These are phyloP conservation scores for Podospora anserina DNA, from an alignment of 495 filamentous ascomycete genomes.

Conservation along the genomic window DNA sequence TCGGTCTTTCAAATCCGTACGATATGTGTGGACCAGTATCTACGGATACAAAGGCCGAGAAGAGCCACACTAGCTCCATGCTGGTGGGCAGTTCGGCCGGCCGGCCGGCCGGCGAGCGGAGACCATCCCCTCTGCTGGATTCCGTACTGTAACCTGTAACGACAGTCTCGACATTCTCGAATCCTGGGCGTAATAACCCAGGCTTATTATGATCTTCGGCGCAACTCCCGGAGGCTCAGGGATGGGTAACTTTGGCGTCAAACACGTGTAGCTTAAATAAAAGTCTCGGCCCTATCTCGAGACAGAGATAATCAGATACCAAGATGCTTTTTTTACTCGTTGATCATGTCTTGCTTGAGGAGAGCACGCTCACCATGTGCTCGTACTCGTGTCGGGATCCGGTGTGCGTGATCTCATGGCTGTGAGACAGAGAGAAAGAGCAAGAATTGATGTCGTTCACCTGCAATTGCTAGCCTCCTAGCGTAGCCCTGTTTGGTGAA, in stretches of 20 bases:
- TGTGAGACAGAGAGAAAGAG: not conserved
- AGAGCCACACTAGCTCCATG: not conserved
- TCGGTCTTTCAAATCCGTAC: not conserved
- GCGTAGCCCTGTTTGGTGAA: constrained; percentile 10
- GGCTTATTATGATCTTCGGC: constrained; percentile 12
- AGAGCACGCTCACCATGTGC: not conserved
- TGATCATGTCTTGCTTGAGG: not conserved
- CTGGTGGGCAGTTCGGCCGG: not conserved
- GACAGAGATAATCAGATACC: not conserved
- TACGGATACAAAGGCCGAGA: not conserved
- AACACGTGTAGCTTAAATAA: constrained; percentile 4
- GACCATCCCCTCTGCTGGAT: not conserved
- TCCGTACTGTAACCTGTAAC: not conserved
- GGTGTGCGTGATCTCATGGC: not conserved
- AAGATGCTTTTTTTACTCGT: not conserved
- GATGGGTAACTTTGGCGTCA: not conserved
- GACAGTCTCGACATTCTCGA: not conserved
- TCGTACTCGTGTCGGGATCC: too few relatives aligned
- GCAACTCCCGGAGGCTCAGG: constrained; percentile 8
- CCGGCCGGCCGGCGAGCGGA: not conserved
- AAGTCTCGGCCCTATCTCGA: not conserved
- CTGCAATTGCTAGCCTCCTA: not conserved
- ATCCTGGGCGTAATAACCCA: constrained; percentile 2
- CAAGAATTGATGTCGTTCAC: not conserved
- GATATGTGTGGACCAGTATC: not conserved